Conservation (phyloP, 2,329 filamentous ascomycete genomes). For the Blastomyces percursus region DNA sequence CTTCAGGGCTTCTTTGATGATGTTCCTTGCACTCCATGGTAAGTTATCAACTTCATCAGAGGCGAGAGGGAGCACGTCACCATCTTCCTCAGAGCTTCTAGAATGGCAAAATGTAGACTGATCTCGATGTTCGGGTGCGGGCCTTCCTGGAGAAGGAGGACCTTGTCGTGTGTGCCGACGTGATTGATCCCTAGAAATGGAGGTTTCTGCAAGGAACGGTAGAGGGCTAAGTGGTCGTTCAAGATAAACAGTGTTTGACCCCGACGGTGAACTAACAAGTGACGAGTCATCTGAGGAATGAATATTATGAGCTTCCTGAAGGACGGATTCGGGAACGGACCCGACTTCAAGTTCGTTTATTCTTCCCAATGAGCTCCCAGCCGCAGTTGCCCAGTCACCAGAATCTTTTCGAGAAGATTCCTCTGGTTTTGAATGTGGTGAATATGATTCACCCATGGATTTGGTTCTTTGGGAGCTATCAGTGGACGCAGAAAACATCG, state of each 20-base stretch:
- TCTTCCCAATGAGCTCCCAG: slow-evolving; percentile 12
- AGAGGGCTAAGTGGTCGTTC: slow-evolving; percentile 34
- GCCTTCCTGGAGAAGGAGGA: neutral
- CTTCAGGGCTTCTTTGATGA: slow-evolving; percentile 31
- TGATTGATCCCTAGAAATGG: neutral
- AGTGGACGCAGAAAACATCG: slow-evolving; percentile 53
- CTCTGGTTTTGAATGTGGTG: slow-evolving; percentile 23
- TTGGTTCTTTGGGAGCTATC: slow-evolving; percentile 44
- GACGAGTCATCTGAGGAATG: slow-evolving; percentile 17
- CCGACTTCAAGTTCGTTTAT: slow-evolving; percentile 13
- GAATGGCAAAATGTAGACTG: neutral
- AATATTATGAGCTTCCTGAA: slow-evolving; percentile 14
- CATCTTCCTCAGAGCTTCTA: neutral
- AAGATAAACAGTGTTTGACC: slow-evolving; percentile 28
- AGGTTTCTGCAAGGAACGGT: slow-evolving; percentile 27
- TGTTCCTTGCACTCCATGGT: slow-evolving; percentile 31
- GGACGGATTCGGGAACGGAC: slow-evolving; percentile 11
- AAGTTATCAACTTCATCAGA: slow-evolving; percentile 23
- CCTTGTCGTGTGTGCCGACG: neutral
- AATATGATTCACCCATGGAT: slow-evolving; percentile 44
- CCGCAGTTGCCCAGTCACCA: slow-evolving; percentile 16
- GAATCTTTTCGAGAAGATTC: slow-evolving; percentile 16
- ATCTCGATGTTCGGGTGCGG: neutral
- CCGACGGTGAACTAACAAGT: slow-evolving; percentile 19
- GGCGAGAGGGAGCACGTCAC: slow-evolving; percentile 19